phyloP scores from a whole-genome alignment of 208 protist genomes.

The Trypanosoma avium region DNA sequence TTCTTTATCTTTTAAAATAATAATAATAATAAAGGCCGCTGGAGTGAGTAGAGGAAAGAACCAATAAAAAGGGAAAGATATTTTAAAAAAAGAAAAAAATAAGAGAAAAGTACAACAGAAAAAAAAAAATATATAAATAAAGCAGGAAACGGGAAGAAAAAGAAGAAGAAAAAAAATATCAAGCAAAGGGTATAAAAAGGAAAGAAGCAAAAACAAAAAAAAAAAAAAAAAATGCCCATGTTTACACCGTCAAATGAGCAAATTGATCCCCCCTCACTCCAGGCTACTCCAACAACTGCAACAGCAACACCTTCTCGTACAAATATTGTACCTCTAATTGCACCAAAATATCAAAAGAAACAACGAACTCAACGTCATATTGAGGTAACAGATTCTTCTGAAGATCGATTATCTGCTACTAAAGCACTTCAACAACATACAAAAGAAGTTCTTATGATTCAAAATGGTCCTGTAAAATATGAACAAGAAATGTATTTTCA shows the following conservation, averaged over 20 bases:
- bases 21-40: background rate
- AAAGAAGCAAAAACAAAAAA: background rate
- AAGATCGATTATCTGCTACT: conserved; percentile 34
- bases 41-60: background rate
- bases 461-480: conserved; percentile 64
- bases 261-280: background rate
- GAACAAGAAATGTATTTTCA: conserved; percentile 77
- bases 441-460: conserved; percentile 66
- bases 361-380: conserved; percentile 51
- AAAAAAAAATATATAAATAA: background rate
- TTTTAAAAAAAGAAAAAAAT: background rate
- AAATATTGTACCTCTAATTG: conserved; percentile 71
- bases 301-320: background rate
- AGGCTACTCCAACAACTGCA: background rate
- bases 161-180: background rate
- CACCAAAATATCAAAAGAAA: conserved; percentile 77
- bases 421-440: conserved; percentile 53
- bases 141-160: background rate
- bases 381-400: conserved; percentile 65
- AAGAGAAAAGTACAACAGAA: background rate
- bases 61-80: background rate
- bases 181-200: background rate
- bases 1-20: background rate
- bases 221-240: conserved; percentile 2
- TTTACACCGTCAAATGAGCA: background rate